These are phyloP conservation scores for Xylariaceae sp. DNA, from an alignment of 2,329 filamentous ascomycete species.

Conservation along the genomic window DNA sequence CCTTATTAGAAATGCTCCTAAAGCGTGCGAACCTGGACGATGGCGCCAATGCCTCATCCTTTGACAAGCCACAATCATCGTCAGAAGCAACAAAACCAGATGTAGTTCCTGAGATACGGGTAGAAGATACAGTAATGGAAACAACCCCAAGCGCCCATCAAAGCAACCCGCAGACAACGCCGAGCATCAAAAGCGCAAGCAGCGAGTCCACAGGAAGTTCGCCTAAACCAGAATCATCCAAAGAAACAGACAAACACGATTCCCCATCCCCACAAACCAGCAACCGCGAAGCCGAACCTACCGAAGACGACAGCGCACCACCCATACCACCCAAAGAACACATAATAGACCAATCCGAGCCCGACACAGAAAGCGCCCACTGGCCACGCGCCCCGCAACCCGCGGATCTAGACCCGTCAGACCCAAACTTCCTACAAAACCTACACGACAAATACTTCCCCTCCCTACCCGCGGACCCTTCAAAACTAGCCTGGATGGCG, in stretches of 20 bases:
- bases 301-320: constrained; percentile 23
- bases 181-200: neutral
- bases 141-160: neutral
- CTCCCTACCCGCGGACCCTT: constrained; percentile 75
- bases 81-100: constrained; percentile 11
- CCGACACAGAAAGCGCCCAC: constrained; percentile 43
- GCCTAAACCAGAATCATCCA: constrained; percentile 20
- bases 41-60: constrained; percentile 39
- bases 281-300: constrained; percentile 27
- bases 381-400: constrained; percentile 54
- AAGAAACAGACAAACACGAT: constrained; percentile 8
- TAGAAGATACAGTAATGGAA: constrained; percentile 25
- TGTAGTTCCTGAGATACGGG: constrained; percentile 21
- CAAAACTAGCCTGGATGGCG: constrained; percentile 85
- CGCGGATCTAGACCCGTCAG: constrained; percentile 76
- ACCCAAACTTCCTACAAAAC: constrained; percentile 76
- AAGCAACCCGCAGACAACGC: neutral
- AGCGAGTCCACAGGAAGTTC: neutral
- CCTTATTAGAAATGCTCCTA: constrained; percentile 71
- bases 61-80: constrained; percentile 34
- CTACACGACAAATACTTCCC: constrained; percentile 95
- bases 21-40: constrained; percentile 73
- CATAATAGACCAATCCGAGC: constrained; percentile 13
- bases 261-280: neutral
- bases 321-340: constrained; percentile 17